phyloP scores from a whole-genome alignment of 1,139 yeast species.

The Blastobotrys arbuscula region DNA sequence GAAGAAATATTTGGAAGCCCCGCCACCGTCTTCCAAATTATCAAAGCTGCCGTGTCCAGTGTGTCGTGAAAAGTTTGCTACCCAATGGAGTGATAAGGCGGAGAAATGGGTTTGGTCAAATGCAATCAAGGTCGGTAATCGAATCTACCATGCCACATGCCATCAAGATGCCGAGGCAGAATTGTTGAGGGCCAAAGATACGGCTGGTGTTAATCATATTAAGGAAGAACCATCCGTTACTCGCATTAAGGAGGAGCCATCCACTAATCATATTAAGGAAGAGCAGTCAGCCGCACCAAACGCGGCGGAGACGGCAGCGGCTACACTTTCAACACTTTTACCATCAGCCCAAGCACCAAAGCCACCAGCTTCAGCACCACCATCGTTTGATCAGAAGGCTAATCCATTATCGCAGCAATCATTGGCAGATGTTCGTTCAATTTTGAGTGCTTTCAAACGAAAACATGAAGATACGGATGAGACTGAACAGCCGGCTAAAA shows the following conservation, averaged over 20 bases:
- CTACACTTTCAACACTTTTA: not conserved
- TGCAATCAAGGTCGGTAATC: conserved; percentile 57
- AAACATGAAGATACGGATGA: conserved; percentile 8
- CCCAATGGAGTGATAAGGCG: conserved; percentile 77
- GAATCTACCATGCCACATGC: conserved; percentile 78
- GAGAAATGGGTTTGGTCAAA: conserved; percentile 97
- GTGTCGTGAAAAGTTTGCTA: conserved; percentile 76
- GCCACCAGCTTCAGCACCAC: too few species aligned
- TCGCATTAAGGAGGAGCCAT: too few species aligned
- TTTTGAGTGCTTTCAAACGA: conserved; percentile 1
- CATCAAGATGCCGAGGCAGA: conserved; percentile 59
- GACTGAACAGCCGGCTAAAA: conserved; percentile 1
- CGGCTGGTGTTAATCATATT: conserved; percentile 17
- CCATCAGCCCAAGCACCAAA: too few species aligned
- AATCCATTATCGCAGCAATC: not conserved
- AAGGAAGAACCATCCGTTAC: not conserved
- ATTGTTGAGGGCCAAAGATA: conserved; percentile 7
- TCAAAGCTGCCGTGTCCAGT: conserved; percentile 76
- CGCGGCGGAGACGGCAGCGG: not conserved
- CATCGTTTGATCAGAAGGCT: not conserved
- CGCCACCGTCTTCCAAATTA: conserved; percentile 42
- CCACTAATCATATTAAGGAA: too few species aligned
- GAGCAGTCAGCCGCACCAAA: not conserved
- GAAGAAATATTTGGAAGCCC: conserved; percentile 45
- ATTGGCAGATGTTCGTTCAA: not conserved